phyloP scores from a whole-genome alignment of 768 basidiomycete species.

The Tricholomella constricta region DNA sequence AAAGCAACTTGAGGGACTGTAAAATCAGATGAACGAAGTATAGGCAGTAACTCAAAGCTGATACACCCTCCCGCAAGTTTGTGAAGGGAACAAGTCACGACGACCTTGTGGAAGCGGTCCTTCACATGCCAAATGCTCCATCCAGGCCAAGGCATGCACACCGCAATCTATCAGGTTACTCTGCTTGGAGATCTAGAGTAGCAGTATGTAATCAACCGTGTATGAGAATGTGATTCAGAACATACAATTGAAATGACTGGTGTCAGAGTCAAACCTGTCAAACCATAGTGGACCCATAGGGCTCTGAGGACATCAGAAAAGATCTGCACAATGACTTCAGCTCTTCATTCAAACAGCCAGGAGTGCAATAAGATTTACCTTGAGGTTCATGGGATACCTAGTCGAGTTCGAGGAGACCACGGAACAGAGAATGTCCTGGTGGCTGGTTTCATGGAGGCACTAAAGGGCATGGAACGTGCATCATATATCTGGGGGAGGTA shows the following conservation, averaged over 20 bases:
- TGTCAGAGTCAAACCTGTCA: background rate
- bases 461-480: constrained; percentile 11
- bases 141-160: background rate
- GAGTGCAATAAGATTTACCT: background rate
- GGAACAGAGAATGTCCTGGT: constrained; percentile 28
- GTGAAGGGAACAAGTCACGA: background rate
- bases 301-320: background rate
- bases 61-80: background rate
- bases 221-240: background rate
- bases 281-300: background rate
- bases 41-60: background rate
- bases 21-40: background rate
- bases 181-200: background rate
- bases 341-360: background rate
- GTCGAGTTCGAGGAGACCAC: constrained; percentile 26
- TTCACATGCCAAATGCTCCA: background rate
- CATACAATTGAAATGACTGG: background rate
- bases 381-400: constrained; percentile 15
- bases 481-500: constrained; percentile 27
- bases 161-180: background rate
- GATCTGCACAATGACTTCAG: background rate
- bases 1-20: background rate
- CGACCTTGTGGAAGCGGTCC: background rate
- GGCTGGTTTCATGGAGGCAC: constrained; percentile 20
- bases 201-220: background rate